Evolutionary conservation across 805 yeast species (phyloP).

Genomic region (Wickerhamomyces rabaulensis): DNA sequence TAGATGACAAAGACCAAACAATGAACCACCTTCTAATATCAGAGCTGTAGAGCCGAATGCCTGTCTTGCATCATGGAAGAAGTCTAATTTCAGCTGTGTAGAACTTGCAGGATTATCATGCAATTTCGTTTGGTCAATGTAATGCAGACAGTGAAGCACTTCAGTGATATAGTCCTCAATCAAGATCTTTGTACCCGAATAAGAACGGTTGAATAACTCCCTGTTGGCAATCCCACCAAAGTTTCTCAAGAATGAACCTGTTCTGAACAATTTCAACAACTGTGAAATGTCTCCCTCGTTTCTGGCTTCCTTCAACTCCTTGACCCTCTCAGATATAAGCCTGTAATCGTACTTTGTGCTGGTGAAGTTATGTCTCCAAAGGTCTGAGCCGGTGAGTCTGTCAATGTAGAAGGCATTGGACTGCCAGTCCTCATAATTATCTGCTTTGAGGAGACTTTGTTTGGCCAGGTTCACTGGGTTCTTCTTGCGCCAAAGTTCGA

Average conservation of each 20-base stretch:
- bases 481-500: constrained; percentile 25
- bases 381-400: constrained; percentile 45
- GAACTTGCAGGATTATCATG: constrained; percentile 27
- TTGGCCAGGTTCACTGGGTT: constrained; percentile 44
- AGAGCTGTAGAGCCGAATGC: constrained; percentile 89
- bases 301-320: constrained; percentile 57
- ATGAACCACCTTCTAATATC: constrained; percentile 88
- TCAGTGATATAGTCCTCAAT: constrained; percentile 85
- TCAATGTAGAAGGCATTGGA: constrained; percentile 44
- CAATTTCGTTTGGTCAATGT: constrained; percentile 36
- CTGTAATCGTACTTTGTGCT: constrained; percentile 80
- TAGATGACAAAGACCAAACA: constrained; percentile 89
- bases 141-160: constrained; percentile 62
- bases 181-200: constrained; percentile 81
- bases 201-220: constrained; percentile 72
- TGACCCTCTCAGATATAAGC: constrained; percentile 69
- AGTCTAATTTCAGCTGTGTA: constrained; percentile 58
- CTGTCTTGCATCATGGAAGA: constrained; percentile 81
- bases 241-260: constrained; percentile 77
- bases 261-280: constrained; percentile 63
- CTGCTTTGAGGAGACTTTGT: constrained; percentile 44
- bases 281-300: constrained; percentile 45
- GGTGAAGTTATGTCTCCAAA: constrained; percentile 80
- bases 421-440: constrained; percentile 69
- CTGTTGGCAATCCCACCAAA: constrained; percentile 87